phyloP scores from a whole-genome alignment of 2,329 filamentous ascomycete species.

The Pezicula radicicola region DNA sequence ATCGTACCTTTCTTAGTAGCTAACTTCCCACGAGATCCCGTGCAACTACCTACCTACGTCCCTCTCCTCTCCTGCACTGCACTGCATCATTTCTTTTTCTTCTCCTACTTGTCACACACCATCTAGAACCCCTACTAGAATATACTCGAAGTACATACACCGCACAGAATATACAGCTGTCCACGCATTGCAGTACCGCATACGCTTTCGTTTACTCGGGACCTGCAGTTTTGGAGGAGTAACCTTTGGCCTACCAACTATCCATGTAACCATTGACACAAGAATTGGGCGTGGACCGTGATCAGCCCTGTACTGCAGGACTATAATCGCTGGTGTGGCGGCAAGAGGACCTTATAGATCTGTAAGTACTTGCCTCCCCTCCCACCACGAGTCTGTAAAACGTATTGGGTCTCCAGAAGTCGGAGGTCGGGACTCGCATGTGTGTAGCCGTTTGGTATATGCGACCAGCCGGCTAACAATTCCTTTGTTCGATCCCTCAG shows the following conservation, averaged over 20 bases:
- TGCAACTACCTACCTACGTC: conserved; percentile 18
- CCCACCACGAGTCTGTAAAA: conserved; percentile 12
- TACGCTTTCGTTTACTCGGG: conserved; percentile 17
- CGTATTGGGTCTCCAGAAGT: conserved; percentile 13
- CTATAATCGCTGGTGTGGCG: conserved; percentile 24
- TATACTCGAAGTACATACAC: conserved; percentile 14
- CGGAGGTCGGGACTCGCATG: conserved; percentile 10
- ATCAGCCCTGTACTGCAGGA: conserved; percentile 31
- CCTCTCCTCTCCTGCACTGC: conserved; percentile 20
- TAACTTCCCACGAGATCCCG: conserved; percentile 22
- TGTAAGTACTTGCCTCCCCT: conserved; percentile 22
- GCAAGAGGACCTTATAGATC: conserved; percentile 22
- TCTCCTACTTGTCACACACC: conserved; percentile 4
- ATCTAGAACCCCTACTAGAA: conserved; percentile 11
- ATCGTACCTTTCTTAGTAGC: conserved; percentile 10
- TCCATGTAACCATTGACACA: conserved; percentile 28
- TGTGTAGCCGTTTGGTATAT: conserved; percentile 20
- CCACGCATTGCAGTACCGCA: conserved; percentile 14
- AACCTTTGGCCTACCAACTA: not conserved
- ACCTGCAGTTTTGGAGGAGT: conserved; percentile 15
- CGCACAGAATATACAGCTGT: conserved; percentile 19
- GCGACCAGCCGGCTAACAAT: conserved; percentile 26
- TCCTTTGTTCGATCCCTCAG: conserved; percentile 16
- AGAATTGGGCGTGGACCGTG: conserved; percentile 28
- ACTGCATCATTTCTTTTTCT: conserved; percentile 15